Base-by-base conservation (phyloP, 345 rosid species). In the Heritiera littoralis region DNA sequence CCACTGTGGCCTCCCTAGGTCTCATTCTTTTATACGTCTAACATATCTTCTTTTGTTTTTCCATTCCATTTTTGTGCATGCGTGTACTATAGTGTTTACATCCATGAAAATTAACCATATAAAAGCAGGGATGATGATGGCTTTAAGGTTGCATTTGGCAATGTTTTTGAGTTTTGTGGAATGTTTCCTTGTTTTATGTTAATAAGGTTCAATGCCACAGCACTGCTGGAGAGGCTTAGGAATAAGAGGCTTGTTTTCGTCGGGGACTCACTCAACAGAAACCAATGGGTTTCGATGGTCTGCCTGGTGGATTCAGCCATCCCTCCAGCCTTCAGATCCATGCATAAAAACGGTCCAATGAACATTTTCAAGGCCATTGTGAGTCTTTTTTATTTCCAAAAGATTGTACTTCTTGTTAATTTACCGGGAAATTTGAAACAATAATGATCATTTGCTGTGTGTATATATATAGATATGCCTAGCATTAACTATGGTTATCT, bases 241-340 rank as follows among this genome's bases (percentile, higher is more conserved):
- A 90, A 92, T 82, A 96, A 92, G 88, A 90, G 99, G 85, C 91
- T 94, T 56, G 90, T 92, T 81, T 94, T 87, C 77, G 99, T 92
- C 9, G 98, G 97, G 52, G 99, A 96, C 76, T 96, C 99, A 6
- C 80, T 96, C 83, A 92, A 96, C 72, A 86, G 98, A 83, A 91
- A 90, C 79, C 98, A 96, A 32, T 94, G 99, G 99, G 90, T 93
- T 48, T 96, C 99, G 20, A 92, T 96, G 97, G 82, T 90, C 63
- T 96, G 98, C 84, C 84, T 96, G 83, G 88, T 89, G 75, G 93
- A 92, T 55, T 89, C 97, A 0, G 84, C 83, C 59, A 79, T 96
- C 70, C 87, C 88, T 82, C 84, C 88, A 1, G 78, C 79, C 35
- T 83, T 77, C 82, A 90, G 85, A 80, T 89, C 90, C 84, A 86